These are phyloP conservation scores for Daphne laureola DNA, from an alignment of 441 rosid species.

Conservation along the genomic window DNA sequence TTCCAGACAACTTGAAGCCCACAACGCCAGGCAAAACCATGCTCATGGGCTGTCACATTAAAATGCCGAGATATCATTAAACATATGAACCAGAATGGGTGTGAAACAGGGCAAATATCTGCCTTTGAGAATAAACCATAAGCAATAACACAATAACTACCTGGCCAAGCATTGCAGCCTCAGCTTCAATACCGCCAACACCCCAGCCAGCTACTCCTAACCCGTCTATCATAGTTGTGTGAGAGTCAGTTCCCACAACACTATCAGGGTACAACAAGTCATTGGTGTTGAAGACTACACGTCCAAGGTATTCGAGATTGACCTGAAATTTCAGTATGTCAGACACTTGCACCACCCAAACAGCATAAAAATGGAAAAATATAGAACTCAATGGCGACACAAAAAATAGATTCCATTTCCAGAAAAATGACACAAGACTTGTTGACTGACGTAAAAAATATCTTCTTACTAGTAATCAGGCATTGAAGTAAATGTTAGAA, in stretches of 20 bases:
- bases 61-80: not conserved
- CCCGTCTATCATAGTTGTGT: constrained; percentile 99
- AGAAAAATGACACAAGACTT: no score
- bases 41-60: constrained; percentile 88
- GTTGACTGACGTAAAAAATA: no score
- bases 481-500: no score
- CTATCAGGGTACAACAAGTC: constrained; percentile 90
- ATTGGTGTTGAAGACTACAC: constrained; percentile 85
- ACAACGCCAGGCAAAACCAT: constrained; percentile 99
- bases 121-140: not conserved
- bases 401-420: not conserved
- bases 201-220: constrained; percentile 99
- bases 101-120: not conserved
- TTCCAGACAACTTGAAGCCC: constrained; percentile 91
- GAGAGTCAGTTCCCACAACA: constrained; percentile 98
- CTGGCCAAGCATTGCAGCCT: constrained; percentile 99
- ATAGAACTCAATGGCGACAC: not conserved
- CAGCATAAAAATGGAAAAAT: not conserved
- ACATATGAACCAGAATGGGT: not conserved
- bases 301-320: constrained; percentile 94
- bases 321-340: constrained; percentile 48
- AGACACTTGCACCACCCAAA: constrained; percentile 9
- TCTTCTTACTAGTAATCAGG: no score
- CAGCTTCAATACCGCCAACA: constrained; percentile 99
- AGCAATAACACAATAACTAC: constrained; percentile 30